Evolutionary conservation across 176 grass and related monocot genomes (phyloP), one percentile per base, ranked within the genome.

Genomic region (Poa annua): DNA sequence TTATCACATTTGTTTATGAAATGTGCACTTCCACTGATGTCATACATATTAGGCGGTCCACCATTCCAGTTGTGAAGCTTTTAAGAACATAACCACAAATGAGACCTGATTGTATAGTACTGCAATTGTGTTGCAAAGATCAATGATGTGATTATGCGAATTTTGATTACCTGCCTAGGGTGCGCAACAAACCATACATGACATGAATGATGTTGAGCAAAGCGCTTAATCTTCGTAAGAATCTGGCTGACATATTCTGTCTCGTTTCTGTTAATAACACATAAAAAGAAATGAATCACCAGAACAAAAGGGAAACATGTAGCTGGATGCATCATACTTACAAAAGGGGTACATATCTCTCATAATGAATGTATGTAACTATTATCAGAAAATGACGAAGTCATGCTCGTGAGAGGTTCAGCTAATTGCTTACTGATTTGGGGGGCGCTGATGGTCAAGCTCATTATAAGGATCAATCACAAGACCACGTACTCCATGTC

Each of bases 1-100:
- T 99, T 99, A 59, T 99, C 97, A 87, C 97, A 99, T 92, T 99
- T 94, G 66, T 99, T 99, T 89, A 99, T 94, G 74, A 99, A 99
- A 94, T 96, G 97, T 14, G 97, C 93, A 47, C 97, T 99, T 66
- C 93, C 97, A 76, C 97, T 99, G 80, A 99, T 99, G 71, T 99
- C 97, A 79, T 99, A 96, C 83, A 99, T 75, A 87, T 85, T 96
- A 78, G 97, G 97, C 9, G 97, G 69, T 12, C 74, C 78, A 76
- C 97, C 97, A 44, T 14, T 77, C 97, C 97, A 99, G 60, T 96
- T 90, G n/a, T 96, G 91, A 86, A 94, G 90, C 97, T 99, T 96
- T 71, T 56, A 47, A 60, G 36, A 79, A 86, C 33, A 74, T 66
- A 76, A 77, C 8, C 66, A 47, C 61, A 85, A 84, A 72, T 91